Base-by-base conservation (phyloP, 441 rosid species). In the Pelargonium fulgidum region DNA sequence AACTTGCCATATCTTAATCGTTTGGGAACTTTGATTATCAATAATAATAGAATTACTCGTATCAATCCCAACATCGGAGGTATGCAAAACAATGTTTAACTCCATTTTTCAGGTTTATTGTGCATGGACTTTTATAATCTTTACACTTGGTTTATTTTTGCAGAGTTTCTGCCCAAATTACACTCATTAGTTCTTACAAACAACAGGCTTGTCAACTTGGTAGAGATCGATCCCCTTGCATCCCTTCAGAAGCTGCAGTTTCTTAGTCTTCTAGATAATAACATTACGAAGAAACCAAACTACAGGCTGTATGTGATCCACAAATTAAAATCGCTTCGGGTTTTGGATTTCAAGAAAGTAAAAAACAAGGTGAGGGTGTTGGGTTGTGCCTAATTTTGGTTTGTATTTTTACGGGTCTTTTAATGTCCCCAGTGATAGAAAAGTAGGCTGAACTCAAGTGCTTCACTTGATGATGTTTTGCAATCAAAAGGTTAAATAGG, bases 131-230 rank as follows among this genome's bases (percentile, higher is more conserved):
- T 54, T 16, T 54, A 54, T 17, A 16, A 12, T 48, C 4, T 17
- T 66, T 44, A 20, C 61, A 4, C 50, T 13, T 65, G 44, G 14
- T 72, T 71, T 70, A 4, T 70, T 72, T 65, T 58, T 74, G 79
- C 85, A 94, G 99, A 92, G 78, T 90, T 83, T 81, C 79, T 92
- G 80, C 98, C 94, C 6, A 94, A 90, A 78, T 78, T 94, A 70
- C 99, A 92, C 81, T 70, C 97, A 1, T 82, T 94, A 77, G 82
- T 94, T 74, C 90, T 94, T 59, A 90, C 97, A 62, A 94, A 94
- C 76, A 94, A 94, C 77, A 86, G 98, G 84, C 91, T 94, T 70
- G 97, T 94, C 81, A 94, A 94, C 86, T 84, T 94, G 83, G 93
- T 80, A 67, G 99, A 94, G 83, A 92, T 94, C 66, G 99, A 94